Base-by-base conservation (phyloP, 306 rosid species). In the Spatholobus suberectus region DNA sequence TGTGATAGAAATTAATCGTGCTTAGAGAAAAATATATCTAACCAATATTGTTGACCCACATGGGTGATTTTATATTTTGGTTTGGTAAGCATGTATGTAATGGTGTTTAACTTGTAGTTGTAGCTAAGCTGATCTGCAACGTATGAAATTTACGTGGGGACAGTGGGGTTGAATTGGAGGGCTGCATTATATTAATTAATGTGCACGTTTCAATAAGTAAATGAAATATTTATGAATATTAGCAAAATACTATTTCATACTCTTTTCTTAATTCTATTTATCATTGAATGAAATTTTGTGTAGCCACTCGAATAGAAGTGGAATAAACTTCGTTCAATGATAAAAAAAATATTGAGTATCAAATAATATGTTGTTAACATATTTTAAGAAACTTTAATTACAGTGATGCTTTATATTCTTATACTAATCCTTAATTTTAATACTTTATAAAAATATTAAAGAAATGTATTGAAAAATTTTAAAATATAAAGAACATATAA, bases 71-170 rank as follows among this genome's bases (percentile, higher is more conserved):
- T 66, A 14, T 76, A 71, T 21, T 15, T 18, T 43, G 46, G 66
- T 62, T 62, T 15, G 76, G 71, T 75, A 76, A 85, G 72, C 85
- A 71, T 63, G 51, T 34, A n/a, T 63, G 59, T 70, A 71, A 70
- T 49, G 11, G 14, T 12, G 37, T 27, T 15, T 63, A 62, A 32
- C 86, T 81, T 77, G 73, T 43, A 51, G 10, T 29, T 61, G 49
- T 71, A 13, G 43, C 12, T 43, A 74, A 80, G 46, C 8, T 23
- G 8, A 27, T 21, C n/a, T 26, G n/a, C 6, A 59, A 9, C 9
- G 23, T 73, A 11, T 17, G 11, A 21, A 63, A 34, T 40, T 59
- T 72, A 11, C 20, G 14, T 71, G 73, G 21, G 74, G 66, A 35
- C 40, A 47, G 2, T 2, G 23, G 13, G 74, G 24, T 62, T 81